Base-by-base conservation (phyloP, 2,329 filamentous ascomycete species). In the Exophiala spinifera region DNA sequence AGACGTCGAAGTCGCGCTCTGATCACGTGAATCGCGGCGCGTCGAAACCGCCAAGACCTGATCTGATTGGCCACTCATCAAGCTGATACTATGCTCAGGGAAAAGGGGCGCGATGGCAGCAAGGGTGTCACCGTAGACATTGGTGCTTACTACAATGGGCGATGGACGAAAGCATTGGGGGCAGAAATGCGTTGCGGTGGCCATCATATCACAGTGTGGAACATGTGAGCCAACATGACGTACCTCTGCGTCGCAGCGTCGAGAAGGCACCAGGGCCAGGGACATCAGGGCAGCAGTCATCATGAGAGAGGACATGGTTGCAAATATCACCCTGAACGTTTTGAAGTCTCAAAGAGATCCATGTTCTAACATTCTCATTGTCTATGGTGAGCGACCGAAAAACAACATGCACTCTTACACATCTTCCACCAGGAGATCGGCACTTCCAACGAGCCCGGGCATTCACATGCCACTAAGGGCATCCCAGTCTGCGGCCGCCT, bases 11-110 rank as follows among this genome's bases (percentile, higher is more conserved):
- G 42, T 51, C 49, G 49, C 49, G 49, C 37, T 51, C 17, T 37
- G 15, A 20, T 53, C 50, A 53, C 44, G 50, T 48, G 51, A 36
- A n/a, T 15, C 45, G 39, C 21, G 25, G 46, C 51, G 51, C 37
- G 51, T 48, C 36, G 39, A 49, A 28, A 44, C 51, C n/a, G 51
- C 46, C 46, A 44, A 53, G 36, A 4, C 19, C 17, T 7, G 15
- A 31, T 17, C 3, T 48, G 20, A 53, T 53, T 40, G 49, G 43
- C 14, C 34, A n/a, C 19, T 28, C 10, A 44, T 21, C 19, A 25
- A 21, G n/a, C 23, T n/a, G 20, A 25, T 28, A 44, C 20, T 8
- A 23, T 10, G 20, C n/a, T 15, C 10, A 28, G 8, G n/a, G 15
- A 25, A n/a, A 25, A 21, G 42, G 42, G 42, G 8, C 7, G 3